A percentile compares a stretch with the other conserved stretches of the same genome.
Conservation (phyloP, 2,329 filamentous ascomycete species). For the Aspergillus japonicus region DNA sequence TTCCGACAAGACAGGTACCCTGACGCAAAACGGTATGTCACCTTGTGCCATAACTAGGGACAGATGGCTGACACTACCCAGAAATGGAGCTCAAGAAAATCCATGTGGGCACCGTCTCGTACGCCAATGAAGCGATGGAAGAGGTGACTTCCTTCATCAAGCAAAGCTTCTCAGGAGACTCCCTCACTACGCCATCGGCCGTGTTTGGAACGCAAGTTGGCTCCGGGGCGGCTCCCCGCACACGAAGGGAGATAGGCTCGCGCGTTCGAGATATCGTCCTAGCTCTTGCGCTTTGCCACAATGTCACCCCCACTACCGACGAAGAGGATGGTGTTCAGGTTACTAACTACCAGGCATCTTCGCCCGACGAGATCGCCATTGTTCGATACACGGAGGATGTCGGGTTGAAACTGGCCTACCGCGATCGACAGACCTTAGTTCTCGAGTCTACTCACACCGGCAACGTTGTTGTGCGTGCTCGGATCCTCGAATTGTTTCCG, state of each 20-base stretch:
- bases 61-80: conserved; percentile 24
- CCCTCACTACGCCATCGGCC: conserved; percentile 73
- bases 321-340: conserved; percentile 73
- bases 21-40: conserved; percentile 76
- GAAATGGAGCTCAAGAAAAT: conserved; percentile 99
- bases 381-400: conserved; percentile 93
- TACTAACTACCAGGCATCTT: conserved; percentile 93
- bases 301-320: conserved; percentile 89
- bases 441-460: conserved; percentile 75
- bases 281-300: conserved; percentile 90
- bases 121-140: conserved; percentile 98
- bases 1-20: conserved; percentile 95
- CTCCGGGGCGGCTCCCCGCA: conserved; percentile 67
- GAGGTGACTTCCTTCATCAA: conserved; percentile 84
- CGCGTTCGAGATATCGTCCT: conserved; percentile 90
- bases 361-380: conserved; percentile 96
- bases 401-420: conserved; percentile 77
- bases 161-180: conserved; percentile 68
- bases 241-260: conserved; percentile 86
- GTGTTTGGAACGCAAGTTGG: conserved; percentile 61
- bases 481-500: conserved; percentile 90
- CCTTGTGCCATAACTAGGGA: conserved; percentile 5
- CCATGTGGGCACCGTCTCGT: conserved; percentile 95
- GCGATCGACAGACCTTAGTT: conserved; percentile 82
- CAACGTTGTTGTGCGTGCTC: conserved; percentile 74